Evolutionary conservation across 257 asterid species (phyloP), one percentile per base, ranked within the genome.

Genomic region (Forsythia suspensa): DNA sequence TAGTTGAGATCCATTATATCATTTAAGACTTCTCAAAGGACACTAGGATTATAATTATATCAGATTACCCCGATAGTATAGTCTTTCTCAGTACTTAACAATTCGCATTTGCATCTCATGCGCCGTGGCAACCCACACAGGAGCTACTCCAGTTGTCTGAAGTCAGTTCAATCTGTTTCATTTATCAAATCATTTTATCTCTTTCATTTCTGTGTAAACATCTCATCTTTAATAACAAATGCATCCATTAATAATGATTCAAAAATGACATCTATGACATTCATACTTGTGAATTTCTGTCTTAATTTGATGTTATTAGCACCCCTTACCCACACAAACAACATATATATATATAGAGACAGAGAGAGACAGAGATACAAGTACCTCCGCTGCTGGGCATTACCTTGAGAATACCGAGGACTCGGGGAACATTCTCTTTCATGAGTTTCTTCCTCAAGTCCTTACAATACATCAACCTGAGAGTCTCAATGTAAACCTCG

Each of bases 331-430:
- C 34, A 59, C 20, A 44, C 68, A 73, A 3, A 6, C 4, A 36
- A 6, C 73, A 63, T 12, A 65, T 9, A 51, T 1, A 24, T 18
- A 65, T 8, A 61, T 29, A 29, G 34, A 29, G 16, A 69, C 0
- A 51, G 36, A 71, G 5, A 40, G 34, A 29, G 16, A 69, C 4
- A 51, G 36, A 71, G 5, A 46, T 48, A 48, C n/a, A 48, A 12
- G 41, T 16, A 36, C 18, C 2, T 44, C 12, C 8, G 75, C 13
- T 75, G 46, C 76, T 40, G 24, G 57, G 40, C 34, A 72, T 80
- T 89, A 93, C 99, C 98, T 92, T 95, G 34, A 95, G 93, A 83
- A 93, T 94, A 39, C 93, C 98, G 73, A 95, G 97, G 43, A 95
- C 97, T 57, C 92, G 88, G 6, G 92, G 76, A 73, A 95, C 98